These are phyloP conservation scores for Vigna trinervia DNA, from an alignment of 306 rosid species.

Conservation along the genomic window DNA sequence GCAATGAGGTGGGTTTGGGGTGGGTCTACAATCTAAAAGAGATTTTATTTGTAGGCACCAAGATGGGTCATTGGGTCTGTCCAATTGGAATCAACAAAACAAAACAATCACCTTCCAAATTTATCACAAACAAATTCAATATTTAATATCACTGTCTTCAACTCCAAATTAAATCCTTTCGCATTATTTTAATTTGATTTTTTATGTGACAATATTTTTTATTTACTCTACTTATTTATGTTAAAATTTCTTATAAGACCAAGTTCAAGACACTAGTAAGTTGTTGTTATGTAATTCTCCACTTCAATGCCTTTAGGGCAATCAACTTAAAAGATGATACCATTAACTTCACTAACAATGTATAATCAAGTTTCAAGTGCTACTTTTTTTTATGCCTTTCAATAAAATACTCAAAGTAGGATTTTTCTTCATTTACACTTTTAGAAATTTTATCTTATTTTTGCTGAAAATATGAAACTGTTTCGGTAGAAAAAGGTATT, in stretches of 20 bases:
- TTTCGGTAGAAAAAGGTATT: no score
- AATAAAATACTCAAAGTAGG: neutral
- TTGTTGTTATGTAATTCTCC: neutral
- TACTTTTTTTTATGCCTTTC: neutral
- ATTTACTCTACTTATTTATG: no score
- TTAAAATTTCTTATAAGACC: no score
- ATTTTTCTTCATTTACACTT: neutral
- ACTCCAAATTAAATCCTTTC: no score
- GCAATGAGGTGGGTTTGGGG: neutral
- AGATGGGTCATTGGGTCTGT: neutral
- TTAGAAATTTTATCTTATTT: no score
- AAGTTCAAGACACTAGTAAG: no score
- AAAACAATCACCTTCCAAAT: conserved; percentile 46
- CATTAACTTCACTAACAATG: neutral
- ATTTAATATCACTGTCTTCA: no score
- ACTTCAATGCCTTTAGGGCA: conserved; percentile 36
- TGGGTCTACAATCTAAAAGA: conserved; percentile 21
- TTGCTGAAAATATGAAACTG: no score
- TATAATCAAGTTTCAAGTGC: neutral
- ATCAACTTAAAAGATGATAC: neutral
- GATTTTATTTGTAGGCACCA: neutral
- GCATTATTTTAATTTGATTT: no score
- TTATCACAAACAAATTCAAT: neutral
- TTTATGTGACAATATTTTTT: no score
- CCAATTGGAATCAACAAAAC: conserved; percentile 37